These are phyloP conservation scores for Mrakia blollopis DNA, from an alignment of 768 basidiomycete genomes.

Conservation along the genomic window DNA sequence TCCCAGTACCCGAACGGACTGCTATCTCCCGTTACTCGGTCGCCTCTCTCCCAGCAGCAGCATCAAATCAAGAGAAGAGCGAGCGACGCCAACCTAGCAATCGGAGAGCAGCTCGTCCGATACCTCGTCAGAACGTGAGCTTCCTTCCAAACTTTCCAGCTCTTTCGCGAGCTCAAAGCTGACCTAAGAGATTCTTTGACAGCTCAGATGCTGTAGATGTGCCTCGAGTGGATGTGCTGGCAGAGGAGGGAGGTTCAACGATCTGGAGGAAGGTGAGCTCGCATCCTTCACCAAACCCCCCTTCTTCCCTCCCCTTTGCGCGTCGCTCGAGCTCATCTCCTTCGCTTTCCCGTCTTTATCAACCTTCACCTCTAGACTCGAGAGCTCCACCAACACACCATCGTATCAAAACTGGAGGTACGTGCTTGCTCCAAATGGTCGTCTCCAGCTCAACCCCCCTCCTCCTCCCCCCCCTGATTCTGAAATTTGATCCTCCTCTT, in stretches of 20 bases:
- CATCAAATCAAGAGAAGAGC: constrained; percentile 1
- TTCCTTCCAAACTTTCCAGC: too few relatives aligned
- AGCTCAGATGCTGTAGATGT: constrained; percentile 6
- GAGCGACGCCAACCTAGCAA: background rate
- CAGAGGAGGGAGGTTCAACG: constrained; percentile 6
- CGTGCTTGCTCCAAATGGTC: background rate
- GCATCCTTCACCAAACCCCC: background rate
- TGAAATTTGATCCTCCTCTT: background rate
- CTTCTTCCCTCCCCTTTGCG: background rate
- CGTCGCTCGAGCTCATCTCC: background rate
- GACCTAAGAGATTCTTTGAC: background rate
- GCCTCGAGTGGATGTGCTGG: constrained; percentile 6
- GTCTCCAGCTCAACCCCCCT: background rate
- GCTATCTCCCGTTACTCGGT: background rate
- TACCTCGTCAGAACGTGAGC: constrained; percentile 13
- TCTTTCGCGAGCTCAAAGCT: background rate
- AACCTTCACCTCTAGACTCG: background rate
- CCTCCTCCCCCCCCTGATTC: background rate
- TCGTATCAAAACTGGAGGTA: constrained; percentile 7
- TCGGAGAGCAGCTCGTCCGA: background rate
- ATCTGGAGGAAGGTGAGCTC: constrained; percentile 13
- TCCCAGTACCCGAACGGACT: background rate
- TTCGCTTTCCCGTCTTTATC: background rate
- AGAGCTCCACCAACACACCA: constrained; percentile 2
- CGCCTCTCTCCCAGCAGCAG: background rate